These are phyloP conservation scores for Magnusiomyces starmeri DNA, from an alignment of 1,139 yeast genomes.

Conservation along the genomic window DNA sequence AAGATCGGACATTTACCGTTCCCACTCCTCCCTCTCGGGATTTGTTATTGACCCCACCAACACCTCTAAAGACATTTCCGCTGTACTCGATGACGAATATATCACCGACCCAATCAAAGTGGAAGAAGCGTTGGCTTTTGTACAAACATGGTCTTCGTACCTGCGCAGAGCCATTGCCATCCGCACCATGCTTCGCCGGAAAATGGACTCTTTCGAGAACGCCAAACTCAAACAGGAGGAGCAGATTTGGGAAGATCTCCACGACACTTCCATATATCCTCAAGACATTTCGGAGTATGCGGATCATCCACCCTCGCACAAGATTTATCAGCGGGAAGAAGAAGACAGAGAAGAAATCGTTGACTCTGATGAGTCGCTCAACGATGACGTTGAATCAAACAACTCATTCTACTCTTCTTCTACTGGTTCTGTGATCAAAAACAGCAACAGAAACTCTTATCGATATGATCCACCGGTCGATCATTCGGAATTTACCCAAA, in stretches of 20 bases:
- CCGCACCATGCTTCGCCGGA: constrained; percentile 29
- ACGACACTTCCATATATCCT: neutral
- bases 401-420: neutral
- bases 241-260: constrained; percentile 6
- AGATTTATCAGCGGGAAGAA: no score
- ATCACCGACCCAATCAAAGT: constrained; percentile 14
- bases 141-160: constrained; percentile 32
- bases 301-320: neutral
- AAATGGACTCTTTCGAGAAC: constrained; percentile 24
- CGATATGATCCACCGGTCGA: no score
- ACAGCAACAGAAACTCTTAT: no score
- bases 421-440: no score
- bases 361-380: neutral
- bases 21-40: neutral
- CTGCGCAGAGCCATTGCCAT: constrained; percentile 32
- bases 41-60: neutral
- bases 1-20: constrained; percentile 10
- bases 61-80: neutral
- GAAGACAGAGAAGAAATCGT: neutral
- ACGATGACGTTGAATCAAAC: neutral
- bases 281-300: neutral
- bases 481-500: no score
- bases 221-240: constrained; percentile 19
- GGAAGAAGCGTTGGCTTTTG: constrained; percentile 30
- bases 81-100: constrained; percentile 9